Conservation (phyloP, 768 basidiomycete genomes). For the Lactarius tabidus region DNA sequence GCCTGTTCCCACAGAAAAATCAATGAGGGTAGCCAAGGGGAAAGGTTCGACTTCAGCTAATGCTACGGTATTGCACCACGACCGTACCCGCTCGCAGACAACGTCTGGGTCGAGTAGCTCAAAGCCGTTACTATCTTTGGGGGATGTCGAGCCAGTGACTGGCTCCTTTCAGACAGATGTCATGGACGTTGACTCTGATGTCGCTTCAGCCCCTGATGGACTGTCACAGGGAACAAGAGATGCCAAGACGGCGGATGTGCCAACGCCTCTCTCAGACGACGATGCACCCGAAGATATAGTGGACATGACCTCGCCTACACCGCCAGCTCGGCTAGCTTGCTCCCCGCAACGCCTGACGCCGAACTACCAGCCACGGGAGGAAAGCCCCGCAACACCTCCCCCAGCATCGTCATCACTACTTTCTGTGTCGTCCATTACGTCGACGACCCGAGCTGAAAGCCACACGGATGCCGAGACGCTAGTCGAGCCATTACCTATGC, state of each 20-base stretch:
- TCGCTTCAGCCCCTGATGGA: neutral
- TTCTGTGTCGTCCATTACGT: constrained; percentile 18
- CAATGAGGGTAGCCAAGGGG: neutral
- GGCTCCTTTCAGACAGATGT: neutral
- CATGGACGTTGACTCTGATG: constrained; percentile 12
- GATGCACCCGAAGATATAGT: neutral
- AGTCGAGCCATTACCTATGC: constrained; percentile 28
- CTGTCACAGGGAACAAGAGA: neutral
- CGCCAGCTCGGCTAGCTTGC: neutral
- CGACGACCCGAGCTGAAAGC: constrained; percentile 20
- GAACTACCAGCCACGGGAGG: neutral
- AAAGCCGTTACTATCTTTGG: neutral
- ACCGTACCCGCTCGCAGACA: neutral
- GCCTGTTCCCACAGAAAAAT: neutral
- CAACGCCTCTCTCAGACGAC: neutral
- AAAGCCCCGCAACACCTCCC: constrained; percentile 17
- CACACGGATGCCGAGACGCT: constrained; percentile 26
- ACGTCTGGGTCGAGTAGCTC: constrained; percentile 7
- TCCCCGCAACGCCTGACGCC: neutral
- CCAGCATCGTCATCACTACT: constrained; percentile 21
- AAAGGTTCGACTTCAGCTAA: neutral
- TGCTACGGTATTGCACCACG: neutral
- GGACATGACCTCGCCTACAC: neutral
- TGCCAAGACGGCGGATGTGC: neutral
- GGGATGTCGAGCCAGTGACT: neutral